These are phyloP conservation scores for Aquilaria yunnanensis DNA, from an alignment of 345 rosid genomes.

Conservation along the genomic window DNA sequence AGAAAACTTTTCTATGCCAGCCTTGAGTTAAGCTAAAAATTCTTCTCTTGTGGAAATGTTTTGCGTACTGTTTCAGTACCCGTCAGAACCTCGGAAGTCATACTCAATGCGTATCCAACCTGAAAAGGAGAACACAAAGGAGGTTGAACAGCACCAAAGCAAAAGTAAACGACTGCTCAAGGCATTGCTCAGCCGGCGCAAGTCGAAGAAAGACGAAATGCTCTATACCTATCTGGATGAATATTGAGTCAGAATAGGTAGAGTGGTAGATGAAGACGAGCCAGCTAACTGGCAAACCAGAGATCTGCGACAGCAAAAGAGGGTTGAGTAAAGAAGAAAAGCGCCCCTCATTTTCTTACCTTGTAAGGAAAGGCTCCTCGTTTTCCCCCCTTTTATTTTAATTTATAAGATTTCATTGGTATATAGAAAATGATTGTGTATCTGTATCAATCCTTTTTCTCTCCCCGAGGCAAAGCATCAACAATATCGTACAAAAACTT, in stretches of 20 bases:
- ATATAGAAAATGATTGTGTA: too few species aligned
- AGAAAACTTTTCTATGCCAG: too few species aligned
- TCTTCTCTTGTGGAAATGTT: background rate
- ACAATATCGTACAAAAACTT: too few species aligned
- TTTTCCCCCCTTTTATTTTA: too few species aligned
- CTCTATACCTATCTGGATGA: constrained; percentile 80
- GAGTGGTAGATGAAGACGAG: background rate
- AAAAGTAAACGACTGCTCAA: constrained; percentile 86
- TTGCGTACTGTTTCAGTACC: constrained; percentile 42
- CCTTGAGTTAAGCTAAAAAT: background rate
- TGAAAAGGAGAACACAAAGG: constrained; percentile 50
- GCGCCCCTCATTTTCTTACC: too few species aligned
- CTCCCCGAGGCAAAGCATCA: too few species aligned
- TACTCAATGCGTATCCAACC: constrained; percentile 60
- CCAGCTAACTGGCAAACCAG: too few species aligned
- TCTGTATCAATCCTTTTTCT: too few species aligned
- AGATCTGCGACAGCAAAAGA: too few species aligned
- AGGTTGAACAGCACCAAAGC: constrained; percentile 62
- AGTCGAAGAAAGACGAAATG: constrained; percentile 85
- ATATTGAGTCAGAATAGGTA: constrained; percentile 35
- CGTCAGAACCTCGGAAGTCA: constrained; percentile 81
- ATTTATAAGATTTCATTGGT: too few species aligned
- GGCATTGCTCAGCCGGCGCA: constrained; percentile 88
- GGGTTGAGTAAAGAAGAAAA: too few species aligned
- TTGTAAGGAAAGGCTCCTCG: too few species aligned